phyloP scores from a whole-genome alignment of 2,329 filamentous ascomycete species.

The Colletotrichum lini region DNA sequence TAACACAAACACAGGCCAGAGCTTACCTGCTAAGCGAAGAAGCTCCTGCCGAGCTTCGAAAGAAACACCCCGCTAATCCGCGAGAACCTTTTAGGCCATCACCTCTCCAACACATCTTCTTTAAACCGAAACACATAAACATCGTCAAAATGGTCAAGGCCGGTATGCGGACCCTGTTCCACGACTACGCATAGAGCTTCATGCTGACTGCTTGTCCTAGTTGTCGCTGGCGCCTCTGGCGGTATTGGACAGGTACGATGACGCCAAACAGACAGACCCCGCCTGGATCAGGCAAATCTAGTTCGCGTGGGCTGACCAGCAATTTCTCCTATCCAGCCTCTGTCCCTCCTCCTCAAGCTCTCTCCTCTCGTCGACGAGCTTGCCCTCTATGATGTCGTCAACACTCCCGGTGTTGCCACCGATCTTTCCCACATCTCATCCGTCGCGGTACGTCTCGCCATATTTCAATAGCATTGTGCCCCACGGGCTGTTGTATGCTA shows the following conservation, averaged over 20 bases:
- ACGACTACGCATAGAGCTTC: neutral
- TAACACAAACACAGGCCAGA: slow-evolving; percentile 11
- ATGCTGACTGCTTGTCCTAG: slow-evolving; percentile 52
- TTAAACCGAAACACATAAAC: slow-evolving; percentile 41
- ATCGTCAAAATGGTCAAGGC: slow-evolving; percentile 71
- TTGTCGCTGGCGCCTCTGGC: slow-evolving; percentile 95
- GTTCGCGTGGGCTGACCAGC: slow-evolving; percentile 43
- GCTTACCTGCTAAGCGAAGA: slow-evolving; percentile 22
- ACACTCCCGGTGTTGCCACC: slow-evolving; percentile 95
- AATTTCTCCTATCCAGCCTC: slow-evolving; percentile 71
- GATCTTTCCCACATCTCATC: slow-evolving; percentile 98
- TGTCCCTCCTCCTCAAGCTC: slow-evolving; percentile 96
- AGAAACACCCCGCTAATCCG: slow-evolving; percentile 42
- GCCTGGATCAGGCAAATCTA: slow-evolving; percentile 17
- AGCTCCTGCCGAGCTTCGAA: slow-evolving; percentile 31
- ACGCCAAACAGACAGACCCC: slow-evolving; percentile 16
- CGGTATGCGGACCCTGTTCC: slow-evolving; percentile 59
- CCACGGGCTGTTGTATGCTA: slow-evolving; percentile 8
- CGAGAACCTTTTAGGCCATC: slow-evolving; percentile 26
- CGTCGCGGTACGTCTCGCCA: slow-evolving; percentile 72
- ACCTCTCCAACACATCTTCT: slow-evolving; percentile 8
- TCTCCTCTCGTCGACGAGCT: slow-evolving; percentile 91
- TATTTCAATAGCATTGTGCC: slow-evolving; percentile 14
- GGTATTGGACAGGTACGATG: slow-evolving; percentile 93
- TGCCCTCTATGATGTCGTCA: slow-evolving; percentile 98